A percentile compares a stretch with the other conserved stretches of the same genome.
These are phyloP conservation scores for Galerina sulciceps DNA, from an alignment of 768 basidiomycete species.

Conservation along the genomic window DNA sequence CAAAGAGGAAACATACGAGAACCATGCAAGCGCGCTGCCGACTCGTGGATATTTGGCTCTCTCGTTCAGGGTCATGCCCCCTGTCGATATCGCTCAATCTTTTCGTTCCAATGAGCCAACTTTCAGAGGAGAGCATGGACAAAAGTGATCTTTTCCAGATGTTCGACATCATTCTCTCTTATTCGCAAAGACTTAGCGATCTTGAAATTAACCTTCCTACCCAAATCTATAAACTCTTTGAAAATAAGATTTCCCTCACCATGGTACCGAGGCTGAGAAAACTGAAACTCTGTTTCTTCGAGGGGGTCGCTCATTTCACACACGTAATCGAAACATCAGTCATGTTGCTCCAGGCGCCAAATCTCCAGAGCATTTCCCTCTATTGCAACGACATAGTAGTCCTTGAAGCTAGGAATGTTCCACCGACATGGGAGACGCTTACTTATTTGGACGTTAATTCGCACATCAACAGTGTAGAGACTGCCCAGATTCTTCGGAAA, in stretches of 20 bases:
- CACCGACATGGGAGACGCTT: background rate
- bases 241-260: background rate
- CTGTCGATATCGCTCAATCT: background rate
- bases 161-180: background rate
- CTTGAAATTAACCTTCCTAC: background rate
- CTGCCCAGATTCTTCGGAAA: background rate
- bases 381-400: background rate
- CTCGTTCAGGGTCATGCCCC: slow-evolving; percentile 2
- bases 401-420: background rate
- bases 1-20: background rate
- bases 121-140: background rate
- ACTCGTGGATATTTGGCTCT: background rate
- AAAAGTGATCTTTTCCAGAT: background rate
- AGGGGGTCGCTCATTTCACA: background rate
- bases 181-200: background rate
- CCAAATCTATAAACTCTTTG: background rate
- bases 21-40: background rate
- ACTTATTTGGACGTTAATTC: background rate
- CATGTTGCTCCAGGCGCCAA: background rate
- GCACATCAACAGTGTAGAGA: background rate
- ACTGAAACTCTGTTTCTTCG: background rate
- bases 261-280: background rate
- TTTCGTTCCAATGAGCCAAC: background rate
- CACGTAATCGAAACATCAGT: background rate
- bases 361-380: background rate